These are phyloP conservation scores for Bacterosira constricta DNA, from an alignment of 108 stramenopile species.

Conservation along the genomic window DNA sequence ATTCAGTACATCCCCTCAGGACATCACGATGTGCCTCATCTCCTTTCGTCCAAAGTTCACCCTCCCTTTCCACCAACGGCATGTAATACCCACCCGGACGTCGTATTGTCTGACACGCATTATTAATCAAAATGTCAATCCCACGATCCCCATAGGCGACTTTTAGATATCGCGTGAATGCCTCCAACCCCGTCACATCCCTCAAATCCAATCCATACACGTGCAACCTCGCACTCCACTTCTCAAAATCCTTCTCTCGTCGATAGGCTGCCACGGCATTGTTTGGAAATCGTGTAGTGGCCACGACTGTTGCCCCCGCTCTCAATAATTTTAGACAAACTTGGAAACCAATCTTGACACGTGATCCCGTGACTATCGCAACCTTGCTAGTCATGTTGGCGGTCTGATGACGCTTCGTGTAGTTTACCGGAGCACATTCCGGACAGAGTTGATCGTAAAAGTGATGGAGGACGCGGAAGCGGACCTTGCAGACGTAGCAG, in stretches of 20 bases:
- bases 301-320: constrained; percentile 75
- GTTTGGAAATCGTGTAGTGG: constrained; percentile 89
- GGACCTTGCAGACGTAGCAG: constrained; percentile 88
- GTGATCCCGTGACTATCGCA: constrained; percentile 85
- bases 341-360: constrained; percentile 93
- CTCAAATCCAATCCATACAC: constrained; percentile 85
- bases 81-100: constrained; percentile 85
- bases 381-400: constrained; percentile 57
- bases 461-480: constrained; percentile 79
- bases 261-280: constrained; percentile 64
- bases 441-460: constrained; percentile 94
- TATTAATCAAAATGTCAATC: constrained; percentile 90
- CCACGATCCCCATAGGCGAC: constrained; percentile 56
- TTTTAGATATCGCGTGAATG: constrained; percentile 79
- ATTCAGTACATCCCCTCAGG: constrained; percentile 65
- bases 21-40: constrained; percentile 64
- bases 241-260: constrained; percentile 66
- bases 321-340: constrained; percentile 81
- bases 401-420: constrained; percentile 77
- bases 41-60: constrained; percentile 60
- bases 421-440: constrained; percentile 83
- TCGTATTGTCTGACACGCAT: constrained; percentile 93
- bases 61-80: constrained; percentile 72
- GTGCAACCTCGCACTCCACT: constrained; percentile 64
- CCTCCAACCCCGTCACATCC: constrained; percentile 85